These are phyloP conservation scores for Atractiella rhizophila DNA, from an alignment of 768 basidiomycete genomes.

Conservation along the genomic window DNA sequence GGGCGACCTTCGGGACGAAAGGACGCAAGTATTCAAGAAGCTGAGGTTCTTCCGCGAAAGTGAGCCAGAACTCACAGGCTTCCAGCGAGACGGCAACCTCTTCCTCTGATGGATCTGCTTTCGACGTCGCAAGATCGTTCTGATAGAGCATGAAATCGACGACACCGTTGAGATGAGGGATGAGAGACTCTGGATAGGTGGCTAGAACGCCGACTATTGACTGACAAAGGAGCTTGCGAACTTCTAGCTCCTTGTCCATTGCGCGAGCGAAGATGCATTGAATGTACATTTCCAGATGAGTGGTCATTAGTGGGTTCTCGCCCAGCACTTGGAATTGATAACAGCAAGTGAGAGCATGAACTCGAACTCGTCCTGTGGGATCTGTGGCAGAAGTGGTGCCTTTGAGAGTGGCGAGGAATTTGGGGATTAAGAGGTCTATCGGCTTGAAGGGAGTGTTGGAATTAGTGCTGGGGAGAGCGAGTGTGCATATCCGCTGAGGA, in stretches of 20 bases:
- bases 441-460: no score
- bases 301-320: no score
- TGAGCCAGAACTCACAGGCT: conserved; percentile 99
- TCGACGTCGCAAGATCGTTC: conserved; percentile 35
- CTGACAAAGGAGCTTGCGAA: conserved; percentile 85
- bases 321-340: no score
- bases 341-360: no score
- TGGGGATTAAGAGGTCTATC: no score
- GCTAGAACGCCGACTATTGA: conserved; percentile 79
- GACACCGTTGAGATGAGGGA: conserved; percentile 84
- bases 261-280: conserved; percentile 82
- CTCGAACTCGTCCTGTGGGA: no score
- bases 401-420: no score
- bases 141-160: conserved; percentile 98
- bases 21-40: conserved; percentile 61
- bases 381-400: no score
- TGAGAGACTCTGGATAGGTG: conserved; percentile 77
- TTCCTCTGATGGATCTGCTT: no score
- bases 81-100: conserved; percentile 85
- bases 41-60: conserved; percentile 85
- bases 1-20: conserved; percentile 68
- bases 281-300: conserved; percentile 86
- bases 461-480: no score
- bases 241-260: conserved; percentile 73
- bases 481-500: no score